These are phyloP conservation scores for Lanmaoa rubissima DNA, from an alignment of 768 basidiomycete genomes.

Conservation along the genomic window DNA sequence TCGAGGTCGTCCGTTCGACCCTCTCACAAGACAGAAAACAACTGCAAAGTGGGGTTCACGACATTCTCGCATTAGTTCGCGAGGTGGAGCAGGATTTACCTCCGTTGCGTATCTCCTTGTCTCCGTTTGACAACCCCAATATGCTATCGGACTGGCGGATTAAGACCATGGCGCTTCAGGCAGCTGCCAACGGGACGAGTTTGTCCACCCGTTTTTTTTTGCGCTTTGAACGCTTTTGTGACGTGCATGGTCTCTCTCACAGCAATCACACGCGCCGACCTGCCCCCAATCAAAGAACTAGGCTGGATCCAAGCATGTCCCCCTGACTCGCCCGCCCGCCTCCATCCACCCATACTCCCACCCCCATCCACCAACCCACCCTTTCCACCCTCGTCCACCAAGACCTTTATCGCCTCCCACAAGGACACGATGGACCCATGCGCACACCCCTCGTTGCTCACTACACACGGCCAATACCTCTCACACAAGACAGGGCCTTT, in stretches of 20 bases:
- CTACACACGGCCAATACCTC: conserved; percentile 52
- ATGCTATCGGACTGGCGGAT: conserved; percentile 29
- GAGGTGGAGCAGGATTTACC: conserved; percentile 32
- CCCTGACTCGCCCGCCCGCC: conserved; percentile 26
- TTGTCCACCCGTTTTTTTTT: neutral
- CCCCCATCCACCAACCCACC: neutral
- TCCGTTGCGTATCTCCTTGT: conserved; percentile 30
- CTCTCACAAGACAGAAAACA: conserved; percentile 1
- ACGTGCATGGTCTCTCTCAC: neutral
- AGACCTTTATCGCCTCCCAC: conserved; percentile 39
- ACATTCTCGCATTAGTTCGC: conserved; percentile 25
- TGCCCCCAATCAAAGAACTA: conserved; percentile 33
- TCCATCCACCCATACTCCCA: conserved; percentile 31
- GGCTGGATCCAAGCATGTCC: conserved; percentile 26
- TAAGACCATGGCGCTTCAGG: conserved; percentile 21
- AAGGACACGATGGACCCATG: conserved; percentile 38
- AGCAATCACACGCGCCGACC: conserved; percentile 29
- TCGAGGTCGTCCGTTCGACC: conserved; percentile 18
- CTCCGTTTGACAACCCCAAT: conserved; percentile 29
- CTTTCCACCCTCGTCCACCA: neutral
- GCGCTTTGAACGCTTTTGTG: neutral
- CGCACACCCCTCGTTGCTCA: conserved; percentile 33
- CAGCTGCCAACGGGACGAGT: conserved; percentile 31
- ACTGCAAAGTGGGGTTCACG: neutral
- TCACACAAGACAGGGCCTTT: conserved; percentile 45